Evolutionary conservation across 75 land plant genomes (phyloP).

Genomic region (Gnetum montanum): DNA sequence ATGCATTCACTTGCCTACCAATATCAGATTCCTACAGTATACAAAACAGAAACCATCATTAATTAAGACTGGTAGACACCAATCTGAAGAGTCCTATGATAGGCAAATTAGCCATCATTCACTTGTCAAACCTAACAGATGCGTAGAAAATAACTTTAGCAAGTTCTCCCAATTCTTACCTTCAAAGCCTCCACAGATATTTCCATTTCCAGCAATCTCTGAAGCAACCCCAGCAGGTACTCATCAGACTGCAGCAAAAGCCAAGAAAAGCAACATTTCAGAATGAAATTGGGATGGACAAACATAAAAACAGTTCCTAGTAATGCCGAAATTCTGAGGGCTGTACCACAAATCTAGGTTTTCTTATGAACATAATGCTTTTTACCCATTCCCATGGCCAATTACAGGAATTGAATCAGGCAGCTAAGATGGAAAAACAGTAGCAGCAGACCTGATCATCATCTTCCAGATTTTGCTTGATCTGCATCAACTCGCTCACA

Average conservation of each 20-base stretch:
- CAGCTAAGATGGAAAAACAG: background rate
- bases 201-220: constrained; percentile 54
- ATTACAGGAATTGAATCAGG: background rate
- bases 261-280: constrained; percentile 1
- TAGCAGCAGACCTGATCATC: constrained; percentile 31
- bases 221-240: constrained; percentile 32
- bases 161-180: constrained; percentile 15
- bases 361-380: background rate
- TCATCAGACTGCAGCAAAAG: constrained; percentile 36
- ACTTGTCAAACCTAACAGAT: background rate
- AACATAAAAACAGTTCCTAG: background rate
- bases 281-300: background rate
- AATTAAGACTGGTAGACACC: too few species aligned
- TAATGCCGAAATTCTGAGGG: background rate
- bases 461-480: constrained; percentile 43
- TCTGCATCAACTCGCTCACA: constrained; percentile 22
- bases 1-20: constrained; percentile 69
- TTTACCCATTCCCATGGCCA: background rate
- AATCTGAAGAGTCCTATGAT: too few species aligned
- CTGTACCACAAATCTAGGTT: background rate
- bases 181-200: constrained; percentile 62
- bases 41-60: background rate
- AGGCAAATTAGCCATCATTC: too few species aligned
- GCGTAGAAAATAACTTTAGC: background rate
- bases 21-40: constrained; percentile 69